Conservation (phyloP, 2,329 filamentous ascomycete species). For the Fusarium sacchari region DNA sequence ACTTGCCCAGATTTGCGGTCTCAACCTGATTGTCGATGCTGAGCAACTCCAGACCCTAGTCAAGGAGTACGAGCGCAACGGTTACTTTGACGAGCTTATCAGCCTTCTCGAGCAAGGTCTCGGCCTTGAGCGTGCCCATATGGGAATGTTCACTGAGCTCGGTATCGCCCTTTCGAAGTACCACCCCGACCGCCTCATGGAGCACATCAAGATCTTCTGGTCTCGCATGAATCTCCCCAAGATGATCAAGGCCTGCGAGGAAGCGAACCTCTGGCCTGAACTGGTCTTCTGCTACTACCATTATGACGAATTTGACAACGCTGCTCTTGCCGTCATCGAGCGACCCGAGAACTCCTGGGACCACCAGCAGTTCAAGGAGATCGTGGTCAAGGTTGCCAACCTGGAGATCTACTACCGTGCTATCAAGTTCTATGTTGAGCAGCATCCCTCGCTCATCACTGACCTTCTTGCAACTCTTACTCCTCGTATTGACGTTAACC, state of each 20-base stretch:
- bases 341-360: slow-evolving; percentile 98
- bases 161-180: slow-evolving; percentile 95
- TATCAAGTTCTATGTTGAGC: slow-evolving; percentile 96
- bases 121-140: slow-evolving; percentile 89
- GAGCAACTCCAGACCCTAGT: slow-evolving; percentile 94
- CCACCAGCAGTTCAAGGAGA: slow-evolving; percentile 99
- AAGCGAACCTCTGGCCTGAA: slow-evolving; percentile 96
- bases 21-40: slow-evolving; percentile 97
- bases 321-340: slow-evolving; percentile 97
- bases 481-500: slow-evolving; percentile 95
- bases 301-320: slow-evolving; percentile 98
- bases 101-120: slow-evolving; percentile 92
- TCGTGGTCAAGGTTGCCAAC: slow-evolving; percentile 96
- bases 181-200: slow-evolving; percentile 95
- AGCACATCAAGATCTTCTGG: slow-evolving; percentile 99
- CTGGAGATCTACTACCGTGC: slow-evolving; percentile 99
- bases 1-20: slow-evolving; percentile 96
- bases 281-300: slow-evolving; percentile 98
- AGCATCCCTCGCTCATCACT: slow-evolving; percentile 95
- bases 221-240: slow-evolving; percentile 97
- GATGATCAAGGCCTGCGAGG: slow-evolving; percentile 92
- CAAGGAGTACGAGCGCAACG: slow-evolving; percentile 95
- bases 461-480: slow-evolving; percentile 92
- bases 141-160: slow-evolving; percentile 96
- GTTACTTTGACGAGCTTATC: slow-evolving; percentile 99